These are phyloP conservation scores for Glebionis coronaria DNA, from an alignment of 129 eudicot genomes.

Conservation along the genomic window DNA sequence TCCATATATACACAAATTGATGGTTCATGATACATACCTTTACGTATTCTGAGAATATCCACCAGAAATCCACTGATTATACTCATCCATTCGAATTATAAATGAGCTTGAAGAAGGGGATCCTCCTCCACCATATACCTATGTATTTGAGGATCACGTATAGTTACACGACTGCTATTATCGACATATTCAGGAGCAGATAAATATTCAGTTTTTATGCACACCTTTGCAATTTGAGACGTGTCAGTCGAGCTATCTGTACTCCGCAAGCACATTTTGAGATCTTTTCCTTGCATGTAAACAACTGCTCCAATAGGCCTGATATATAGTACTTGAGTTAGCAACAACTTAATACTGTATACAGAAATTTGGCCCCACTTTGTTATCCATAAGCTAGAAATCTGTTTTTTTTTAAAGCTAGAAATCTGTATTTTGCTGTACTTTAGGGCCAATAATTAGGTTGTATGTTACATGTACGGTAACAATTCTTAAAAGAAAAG, in stretches of 20 bases:
- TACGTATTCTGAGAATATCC: constrained; percentile 19
- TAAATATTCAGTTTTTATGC: constrained; percentile 16
- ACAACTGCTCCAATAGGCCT: constrained; percentile 94
- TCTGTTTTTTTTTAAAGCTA: background rate
- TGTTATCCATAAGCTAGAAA: background rate
- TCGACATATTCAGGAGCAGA: background rate
- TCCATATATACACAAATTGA: background rate
- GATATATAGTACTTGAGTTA: constrained; percentile 15
- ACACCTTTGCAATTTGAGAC: constrained; percentile 85
- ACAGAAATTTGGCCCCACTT: background rate
- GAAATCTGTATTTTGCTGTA: background rate
- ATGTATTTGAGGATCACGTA: constrained; percentile 24
- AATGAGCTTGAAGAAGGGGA: constrained; percentile 77
- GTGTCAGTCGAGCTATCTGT: constrained; percentile 62
- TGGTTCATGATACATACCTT: constrained; percentile 18
- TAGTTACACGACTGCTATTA: background rate
- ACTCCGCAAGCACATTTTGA: constrained; percentile 86
- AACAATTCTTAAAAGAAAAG: background rate
- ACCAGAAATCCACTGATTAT: constrained; percentile 60
- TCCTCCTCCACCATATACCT: constrained; percentile 99
- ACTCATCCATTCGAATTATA: constrained; percentile 93
- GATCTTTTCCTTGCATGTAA: constrained; percentile 82
- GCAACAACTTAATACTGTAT: background rate
- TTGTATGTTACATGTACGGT: background rate
- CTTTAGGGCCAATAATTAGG: background rate